Evolutionary conservation across 2,329 filamentous ascomycete genomes (phyloP).

Genomic region (Verticillium albo-atrum): DNA sequence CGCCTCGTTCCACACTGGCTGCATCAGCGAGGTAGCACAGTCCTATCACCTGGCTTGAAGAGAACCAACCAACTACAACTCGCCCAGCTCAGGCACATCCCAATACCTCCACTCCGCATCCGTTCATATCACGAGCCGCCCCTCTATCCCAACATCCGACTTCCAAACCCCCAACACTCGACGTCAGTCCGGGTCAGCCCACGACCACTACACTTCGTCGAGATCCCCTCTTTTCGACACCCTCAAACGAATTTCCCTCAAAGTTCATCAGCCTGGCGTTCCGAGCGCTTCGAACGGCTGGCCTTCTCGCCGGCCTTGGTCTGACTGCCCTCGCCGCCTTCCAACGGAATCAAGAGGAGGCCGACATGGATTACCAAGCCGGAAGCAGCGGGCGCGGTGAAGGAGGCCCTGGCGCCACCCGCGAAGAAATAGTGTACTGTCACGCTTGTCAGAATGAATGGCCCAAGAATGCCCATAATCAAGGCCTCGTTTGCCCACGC

Average conservation of each 20-base stretch:
- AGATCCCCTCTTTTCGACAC: background rate
- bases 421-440: slow-evolving; percentile 83
- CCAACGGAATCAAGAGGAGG: slow-evolving; percentile 36
- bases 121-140: background rate
- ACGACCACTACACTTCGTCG: background rate
- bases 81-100: background rate
- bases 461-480: slow-evolving; percentile 62
- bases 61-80: background rate
- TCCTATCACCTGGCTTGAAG: background rate
- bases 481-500: slow-evolving; percentile 66
- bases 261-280: slow-evolving; percentile 45
- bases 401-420: slow-evolving; percentile 32
- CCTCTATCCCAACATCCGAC: background rate
- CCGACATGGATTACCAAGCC: slow-evolving; percentile 30
- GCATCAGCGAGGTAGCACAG: background rate
- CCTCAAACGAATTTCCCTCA: background rate
- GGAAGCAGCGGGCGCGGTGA: slow-evolving; percentile 37
- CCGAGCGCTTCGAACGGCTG: slow-evolving; percentile 47
- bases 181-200: background rate
- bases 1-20: background rate
- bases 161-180: background rate
- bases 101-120: background rate
- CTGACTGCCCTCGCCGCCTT: slow-evolving; percentile 52
- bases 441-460: slow-evolving; percentile 79
- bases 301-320: slow-evolving; percentile 55